Evolutionary conservation across 2,329 filamentous ascomycete genomes (phyloP), one percentile per base, ranked within the genome.

Genomic region (Aspergillus intermedius): DNA sequence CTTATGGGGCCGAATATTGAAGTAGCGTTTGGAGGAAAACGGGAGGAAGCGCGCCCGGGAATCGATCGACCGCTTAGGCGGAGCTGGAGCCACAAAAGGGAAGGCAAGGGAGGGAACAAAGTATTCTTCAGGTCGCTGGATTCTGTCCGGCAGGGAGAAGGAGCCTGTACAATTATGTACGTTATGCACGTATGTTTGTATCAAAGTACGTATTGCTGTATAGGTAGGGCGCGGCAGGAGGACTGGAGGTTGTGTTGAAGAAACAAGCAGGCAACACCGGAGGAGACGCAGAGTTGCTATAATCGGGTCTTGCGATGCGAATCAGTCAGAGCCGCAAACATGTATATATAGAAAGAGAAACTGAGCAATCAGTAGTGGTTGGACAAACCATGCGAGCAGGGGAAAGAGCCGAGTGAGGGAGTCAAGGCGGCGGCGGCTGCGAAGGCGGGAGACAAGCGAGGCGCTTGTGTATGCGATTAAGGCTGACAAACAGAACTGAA

Each of bases 21-120:
- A n/a, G 41, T 46, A 28, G 30, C 40, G 50, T 57, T 49, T 42
- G 44, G 52, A 42, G 49, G 35, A 47, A 42, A 54, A 52, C 50
- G 47, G 25, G 25, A 30, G 25, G 25, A 30, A 30, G 25, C 25
- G 25, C 25, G 25, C 25, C 25, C 25, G 25, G 12, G 25, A 30
- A 12, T 30, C 10, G 25, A 30, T 30, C 25, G 25, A 12, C 25
- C 54, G 56, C 53, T 53, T 53, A 47, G 49, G 50, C 46, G 40
- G 55, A 54, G 53, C 48, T 42, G 50, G 47, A 49, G 48, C 49
- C 49, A 32, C 43, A 47, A 39, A 25, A 51, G 46, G 42, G 52
- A 56, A 52, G 55, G 54, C 51, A 55, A 53, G 49, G 54, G 48
- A 50, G 49, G 41, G 45, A 47, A 35, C 45, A 22, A 43, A 30